Base-by-base conservation (phyloP, 2,329 filamentous ascomycete genomes). In the Verticillium nonalfalfae region DNA sequence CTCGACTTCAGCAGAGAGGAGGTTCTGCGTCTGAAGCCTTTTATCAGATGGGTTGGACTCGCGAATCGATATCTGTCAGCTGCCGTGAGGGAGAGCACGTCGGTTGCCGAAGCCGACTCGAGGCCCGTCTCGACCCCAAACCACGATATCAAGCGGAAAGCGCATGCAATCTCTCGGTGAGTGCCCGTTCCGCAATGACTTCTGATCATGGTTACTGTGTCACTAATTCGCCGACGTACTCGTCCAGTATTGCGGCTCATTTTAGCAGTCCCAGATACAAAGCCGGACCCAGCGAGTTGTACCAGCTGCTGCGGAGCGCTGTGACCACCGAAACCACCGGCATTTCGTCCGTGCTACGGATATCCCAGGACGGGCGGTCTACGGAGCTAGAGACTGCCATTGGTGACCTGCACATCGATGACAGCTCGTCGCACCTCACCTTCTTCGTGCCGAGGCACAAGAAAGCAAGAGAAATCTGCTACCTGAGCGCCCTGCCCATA, bases 1-100 rank as follows among this genome's bases (percentile, higher is more conserved):
- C 65, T 79, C 0, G 74, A 77, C 60, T 78, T 76, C 58, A 64
- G 56, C 0, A 56, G 76, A 1, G 67, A 75, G 7, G 72, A 78
- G 1, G 65, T 75, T 4, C 64, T 61, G 1, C 62, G 60, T 0
- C 61, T 79, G 1, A 60, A 60, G 3, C 68, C 67, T 1, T 72
- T 78, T 4, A 14, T 79, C 4, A 52, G 66, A 0, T 79, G 76
- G 76, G 57, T 66, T 3, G 61, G 66, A 0, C 62, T 79, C 0
- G 67, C 70, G 7, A 33, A 59, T 1, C 67, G 73, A 5, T 76
- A 71, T 59, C 39, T 79, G 1, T 78, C 75, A 1, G 35, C 4
- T 5, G 62, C 63, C 10, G 71, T 75, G 0, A 70, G 68, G n/a
- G 72, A 78, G 40, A 70, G 72, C 0, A 73, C 74, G 1, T 68